Conservation (phyloP, 140 eudicot genomes). For the Cichorium intybus region DNA sequence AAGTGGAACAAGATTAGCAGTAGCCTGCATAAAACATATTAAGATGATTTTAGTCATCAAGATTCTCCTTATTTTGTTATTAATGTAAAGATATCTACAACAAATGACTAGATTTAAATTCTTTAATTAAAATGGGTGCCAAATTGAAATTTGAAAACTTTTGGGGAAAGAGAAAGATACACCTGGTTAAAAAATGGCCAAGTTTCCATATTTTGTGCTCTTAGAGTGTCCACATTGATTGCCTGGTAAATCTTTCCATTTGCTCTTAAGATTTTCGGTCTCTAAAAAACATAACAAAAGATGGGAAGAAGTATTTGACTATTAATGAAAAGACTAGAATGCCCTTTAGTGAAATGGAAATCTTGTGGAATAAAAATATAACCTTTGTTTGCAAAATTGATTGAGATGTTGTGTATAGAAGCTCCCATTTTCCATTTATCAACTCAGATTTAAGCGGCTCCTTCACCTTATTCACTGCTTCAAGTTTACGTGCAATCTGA, state of each 20-base stretch:
- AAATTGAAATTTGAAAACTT: neutral
- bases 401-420: constrained; percentile 65
- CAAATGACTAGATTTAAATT: neutral
- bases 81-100: neutral
- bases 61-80: neutral
- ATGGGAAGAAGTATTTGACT: neutral
- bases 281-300: constrained; percentile 29
- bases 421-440: constrained; percentile 86
- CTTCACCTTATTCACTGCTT: constrained; percentile 61
- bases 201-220: constrained; percentile 84
- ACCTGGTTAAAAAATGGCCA: constrained; percentile 89
- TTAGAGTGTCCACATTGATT: constrained; percentile 61
- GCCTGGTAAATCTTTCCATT: constrained; percentile 76
- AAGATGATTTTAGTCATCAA: constrained; percentile 1
- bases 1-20: constrained; percentile 70
- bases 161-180: constrained; percentile 6
- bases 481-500: constrained; percentile 61
- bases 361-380: neutral
- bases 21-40: constrained; percentile 49
- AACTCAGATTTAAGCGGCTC: constrained; percentile 61
- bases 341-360: neutral
- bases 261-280: constrained; percentile 65
- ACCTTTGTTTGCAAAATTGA: constrained; percentile 74
- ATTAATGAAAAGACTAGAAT: neutral
- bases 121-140: neutral